Evolutionary conservation across 768 basidiomycete species (phyloP).

Genomic region (Lentinula raphanica): DNA sequence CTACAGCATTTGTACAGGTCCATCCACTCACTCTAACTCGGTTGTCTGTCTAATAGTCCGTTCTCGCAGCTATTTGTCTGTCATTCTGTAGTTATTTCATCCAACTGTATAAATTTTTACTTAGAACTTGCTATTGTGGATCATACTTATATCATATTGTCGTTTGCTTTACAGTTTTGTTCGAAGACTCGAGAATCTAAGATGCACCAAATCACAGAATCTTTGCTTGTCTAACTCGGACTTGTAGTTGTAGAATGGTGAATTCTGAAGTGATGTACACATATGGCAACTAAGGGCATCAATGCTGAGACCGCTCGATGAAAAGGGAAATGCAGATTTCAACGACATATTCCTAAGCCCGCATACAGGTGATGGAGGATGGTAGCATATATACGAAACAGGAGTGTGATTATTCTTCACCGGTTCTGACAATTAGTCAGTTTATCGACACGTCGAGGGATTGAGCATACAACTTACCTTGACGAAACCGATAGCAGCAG

Average conservation of each 20-base stretch:
- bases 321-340: neutral
- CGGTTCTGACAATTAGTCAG: constrained; percentile 32
- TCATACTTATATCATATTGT: constrained; percentile 8
- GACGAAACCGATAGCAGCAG: constrained; percentile 86
- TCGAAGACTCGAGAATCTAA: too few relatives aligned
- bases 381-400: neutral
- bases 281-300: too few relatives aligned
- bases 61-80: constrained; percentile 56
- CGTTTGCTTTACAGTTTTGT: neutral
- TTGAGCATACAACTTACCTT: constrained; percentile 58
- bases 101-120: constrained; percentile 51
- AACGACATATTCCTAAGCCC: neutral
- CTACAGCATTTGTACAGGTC: constrained; percentile 55
- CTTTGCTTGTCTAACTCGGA: too few relatives aligned
- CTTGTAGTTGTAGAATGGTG: too few relatives aligned
- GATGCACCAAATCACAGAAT: too few relatives aligned
- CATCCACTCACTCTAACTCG: constrained; percentile 44
- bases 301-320: neutral
- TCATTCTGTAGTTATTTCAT: constrained; percentile 68
- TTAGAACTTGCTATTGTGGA: constrained; percentile 18
- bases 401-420: constrained; percentile 20
- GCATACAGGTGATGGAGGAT: constrained; percentile 4
- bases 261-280: too few relatives aligned
- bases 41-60: constrained; percentile 61
- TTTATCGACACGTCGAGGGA: neutral